phyloP scores from a whole-genome alignment of 805 yeast species.

The Suhomyces vadensis region DNA sequence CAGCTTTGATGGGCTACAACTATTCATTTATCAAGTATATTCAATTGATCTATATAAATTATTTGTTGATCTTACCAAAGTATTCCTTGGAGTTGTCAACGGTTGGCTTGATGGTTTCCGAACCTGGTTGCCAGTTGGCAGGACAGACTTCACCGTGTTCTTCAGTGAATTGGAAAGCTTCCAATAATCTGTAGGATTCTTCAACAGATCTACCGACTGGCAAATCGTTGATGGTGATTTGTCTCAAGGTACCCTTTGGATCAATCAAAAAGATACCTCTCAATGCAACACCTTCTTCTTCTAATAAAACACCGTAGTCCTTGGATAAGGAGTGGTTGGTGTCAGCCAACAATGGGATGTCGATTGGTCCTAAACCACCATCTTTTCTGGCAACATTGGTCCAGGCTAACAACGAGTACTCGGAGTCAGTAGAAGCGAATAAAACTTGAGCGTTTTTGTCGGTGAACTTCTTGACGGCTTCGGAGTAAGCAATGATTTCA shows the following conservation, averaged over 20 bases:
- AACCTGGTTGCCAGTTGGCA: conserved; percentile 94
- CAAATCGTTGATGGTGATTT: conserved; percentile 95
- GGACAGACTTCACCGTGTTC: conserved; percentile 99
- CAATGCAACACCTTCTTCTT: conserved; percentile 94
- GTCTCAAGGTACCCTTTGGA: conserved; percentile 94
- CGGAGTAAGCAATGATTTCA: conserved; percentile 97
- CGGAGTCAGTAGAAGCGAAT: conserved; percentile 98
- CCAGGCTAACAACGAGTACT: conserved; percentile 97
- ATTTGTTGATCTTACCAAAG: conserved; percentile 66
- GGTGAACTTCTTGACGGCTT: conserved; percentile 86
- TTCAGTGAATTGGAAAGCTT: conserved; percentile 99
- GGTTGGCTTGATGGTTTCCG: conserved; percentile 84
- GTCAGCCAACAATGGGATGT: conserved; percentile 95
- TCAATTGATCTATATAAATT: no score
- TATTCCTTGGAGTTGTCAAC: conserved; percentile 87
- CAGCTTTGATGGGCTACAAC: no score
- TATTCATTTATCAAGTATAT: background rate
- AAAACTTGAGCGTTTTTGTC: conserved; percentile 85
- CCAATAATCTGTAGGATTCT: conserved; percentile 95
- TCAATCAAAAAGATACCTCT: conserved; percentile 98
- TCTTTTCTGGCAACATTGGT: conserved; percentile 94
- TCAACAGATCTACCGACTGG: conserved; percentile 99
- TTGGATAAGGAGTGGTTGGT: conserved; percentile 92
- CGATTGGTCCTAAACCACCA: conserved; percentile 96
- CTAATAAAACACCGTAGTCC: conserved; percentile 96